Percentiles rank a stretch among this genome's conserved stretches.
These are phyloP conservation scores for Trichoderma atroviride DNA, from an alignment of 2,329 filamentous ascomycete species.

Conservation along the genomic window DNA sequence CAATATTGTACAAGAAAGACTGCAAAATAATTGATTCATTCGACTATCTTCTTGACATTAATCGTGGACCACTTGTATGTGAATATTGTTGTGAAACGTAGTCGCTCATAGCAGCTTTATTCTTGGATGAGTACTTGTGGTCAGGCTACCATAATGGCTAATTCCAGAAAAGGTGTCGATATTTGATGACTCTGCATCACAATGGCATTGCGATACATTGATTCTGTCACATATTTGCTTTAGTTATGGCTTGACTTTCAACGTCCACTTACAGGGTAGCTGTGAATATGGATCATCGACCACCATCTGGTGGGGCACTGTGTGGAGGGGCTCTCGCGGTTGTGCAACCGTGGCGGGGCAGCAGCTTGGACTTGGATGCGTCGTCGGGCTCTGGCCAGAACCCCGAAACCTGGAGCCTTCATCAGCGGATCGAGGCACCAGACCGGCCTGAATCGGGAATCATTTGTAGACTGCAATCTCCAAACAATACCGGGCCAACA, in stretches of 20 bases:
- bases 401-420: slow-evolving; percentile 13
- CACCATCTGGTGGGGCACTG: slow-evolving; percentile 11
- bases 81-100: neutral
- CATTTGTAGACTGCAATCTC: neutral
- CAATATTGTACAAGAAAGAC: slow-evolving; percentile 13
- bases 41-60: neutral
- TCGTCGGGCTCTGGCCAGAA: slow-evolving; percentile 22
- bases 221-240: neutral
- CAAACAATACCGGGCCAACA: slow-evolving; percentile 38
- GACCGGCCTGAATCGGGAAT: neutral
- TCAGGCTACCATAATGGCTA: neutral
- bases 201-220: neutral
- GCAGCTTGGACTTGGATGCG: slow-evolving; percentile 24
- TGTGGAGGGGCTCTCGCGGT: slow-evolving; percentile 19
- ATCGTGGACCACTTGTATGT: too few species aligned
- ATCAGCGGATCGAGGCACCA: slow-evolving; percentile 6
- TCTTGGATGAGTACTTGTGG: neutral
- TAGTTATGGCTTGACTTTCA: neutral
- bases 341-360: slow-evolving; percentile 25
- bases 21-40: slow-evolving; percentile 1
- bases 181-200: neutral
- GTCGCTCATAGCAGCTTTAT: too few species aligned
- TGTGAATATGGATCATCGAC: neutral
- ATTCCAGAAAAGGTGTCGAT: neutral
- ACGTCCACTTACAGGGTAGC: neutral